A percentile compares a stretch with the other conserved stretches of the same genome.
Conservation (phyloP, 1,284 basidiomycete species). For the Leccinum huronense region DNA sequence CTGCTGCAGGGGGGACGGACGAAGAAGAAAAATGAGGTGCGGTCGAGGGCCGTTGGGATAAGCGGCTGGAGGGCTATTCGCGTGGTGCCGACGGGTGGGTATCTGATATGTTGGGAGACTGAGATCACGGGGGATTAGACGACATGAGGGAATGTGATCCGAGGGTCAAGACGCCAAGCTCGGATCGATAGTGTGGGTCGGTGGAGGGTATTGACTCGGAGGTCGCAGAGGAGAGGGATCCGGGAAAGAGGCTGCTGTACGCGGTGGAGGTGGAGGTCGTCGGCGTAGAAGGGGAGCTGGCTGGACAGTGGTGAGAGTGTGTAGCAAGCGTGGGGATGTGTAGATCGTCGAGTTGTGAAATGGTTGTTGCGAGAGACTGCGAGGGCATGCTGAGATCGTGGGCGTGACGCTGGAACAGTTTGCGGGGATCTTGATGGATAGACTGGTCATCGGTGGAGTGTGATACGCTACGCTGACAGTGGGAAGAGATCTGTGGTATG, state of each 20-base stretch:
- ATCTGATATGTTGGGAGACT: slow-evolving; percentile 24
- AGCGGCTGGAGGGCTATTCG: background rate
- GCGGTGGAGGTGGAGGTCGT: slow-evolving; percentile 29
- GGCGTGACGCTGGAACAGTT: slow-evolving; percentile 11
- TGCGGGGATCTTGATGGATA: slow-evolving; percentile 13
- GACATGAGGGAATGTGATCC: slow-evolving; percentile 18
- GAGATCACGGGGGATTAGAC: slow-evolving; percentile 19
- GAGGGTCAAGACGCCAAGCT: slow-evolving; percentile 17
- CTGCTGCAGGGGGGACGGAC: no score
- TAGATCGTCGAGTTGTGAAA: slow-evolving; percentile 15
- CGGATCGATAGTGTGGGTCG: slow-evolving; percentile 19
- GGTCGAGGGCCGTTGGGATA: slow-evolving; percentile 19
- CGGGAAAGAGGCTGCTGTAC: slow-evolving; percentile 20
- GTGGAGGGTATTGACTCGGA: slow-evolving; percentile 26
- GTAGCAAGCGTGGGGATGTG: slow-evolving; percentile 6
- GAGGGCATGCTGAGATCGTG: slow-evolving; percentile 21
- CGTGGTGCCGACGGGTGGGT: slow-evolving; percentile 4
- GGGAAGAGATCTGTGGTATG: background rate
- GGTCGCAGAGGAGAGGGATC: slow-evolving; percentile 26
- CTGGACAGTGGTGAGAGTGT: slow-evolving; percentile 10
- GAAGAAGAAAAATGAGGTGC: slow-evolving; percentile 8
- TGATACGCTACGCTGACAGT: slow-evolving; percentile 20
- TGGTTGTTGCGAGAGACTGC: slow-evolving; percentile 18
- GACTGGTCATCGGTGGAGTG: slow-evolving; percentile 21
- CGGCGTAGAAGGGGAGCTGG: slow-evolving; percentile 29